A percentile compares a stretch with the other conserved stretches of the same genome.
phyloP scores from a whole-genome alignment of 495 filamentous ascomycete species.

The Margaritispora aquatica region DNA sequence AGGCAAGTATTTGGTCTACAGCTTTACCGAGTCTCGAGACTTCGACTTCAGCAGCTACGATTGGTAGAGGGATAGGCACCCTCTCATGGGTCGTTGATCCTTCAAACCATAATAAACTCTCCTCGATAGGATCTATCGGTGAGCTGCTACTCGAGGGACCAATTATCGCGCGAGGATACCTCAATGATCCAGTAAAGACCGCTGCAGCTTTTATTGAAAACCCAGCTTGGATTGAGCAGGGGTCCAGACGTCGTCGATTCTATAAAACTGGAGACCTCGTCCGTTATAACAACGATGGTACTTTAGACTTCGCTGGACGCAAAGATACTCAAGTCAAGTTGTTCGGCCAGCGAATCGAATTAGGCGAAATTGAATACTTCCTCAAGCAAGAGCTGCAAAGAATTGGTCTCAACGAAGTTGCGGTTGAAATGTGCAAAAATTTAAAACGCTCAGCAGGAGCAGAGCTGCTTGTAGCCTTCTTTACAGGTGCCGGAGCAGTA shows the following conservation, averaged over 20 bases:
- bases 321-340: slow-evolving; percentile 28
- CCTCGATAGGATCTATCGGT: neutral
- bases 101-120: neutral
- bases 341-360: slow-evolving; percentile 27
- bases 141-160: neutral
- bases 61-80: too few species aligned
- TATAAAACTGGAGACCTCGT: slow-evolving; percentile 43
- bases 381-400: slow-evolving; percentile 31
- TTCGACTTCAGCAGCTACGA: too few species aligned
- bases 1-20: too few species aligned
- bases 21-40: too few species aligned
- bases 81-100: neutral
- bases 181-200: slow-evolving; percentile 22
- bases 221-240: slow-evolving; percentile 29
- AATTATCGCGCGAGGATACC: slow-evolving; percentile 35
- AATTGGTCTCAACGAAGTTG: neutral
- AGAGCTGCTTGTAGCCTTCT: neutral
- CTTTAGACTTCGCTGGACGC: slow-evolving; percentile 28
- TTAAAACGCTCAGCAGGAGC: neutral
- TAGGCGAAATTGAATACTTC: slow-evolving; percentile 24
- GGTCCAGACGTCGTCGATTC: slow-evolving; percentile 36
- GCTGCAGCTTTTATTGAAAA: slow-evolving; percentile 24
- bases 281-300: slow-evolving; percentile 29
- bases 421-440: too few species aligned
- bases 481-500: neutral